Evolutionary conservation across 2,329 filamentous ascomycete species (phyloP).

Genomic region (Microcyclospora pomicola): DNA sequence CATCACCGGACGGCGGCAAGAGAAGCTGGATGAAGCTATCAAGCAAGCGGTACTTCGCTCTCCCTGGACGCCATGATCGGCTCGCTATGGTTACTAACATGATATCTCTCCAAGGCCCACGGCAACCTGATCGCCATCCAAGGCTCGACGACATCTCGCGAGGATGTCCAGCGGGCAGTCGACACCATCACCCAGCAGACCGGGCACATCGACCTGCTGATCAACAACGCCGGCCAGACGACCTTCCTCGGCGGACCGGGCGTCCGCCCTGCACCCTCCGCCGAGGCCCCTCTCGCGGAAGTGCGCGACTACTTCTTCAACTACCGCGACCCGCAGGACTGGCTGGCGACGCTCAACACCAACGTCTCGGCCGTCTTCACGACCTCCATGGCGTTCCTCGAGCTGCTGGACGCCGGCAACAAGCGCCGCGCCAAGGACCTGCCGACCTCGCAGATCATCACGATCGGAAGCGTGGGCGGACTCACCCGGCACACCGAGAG

Average conservation of each 20-base stretch:
- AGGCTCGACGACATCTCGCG: slow-evolving; percentile 30
- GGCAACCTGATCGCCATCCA: slow-evolving; percentile 29
- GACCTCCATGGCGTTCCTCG: slow-evolving; percentile 32
- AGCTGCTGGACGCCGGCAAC: slow-evolving; percentile 32
- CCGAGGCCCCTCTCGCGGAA: slow-evolving; percentile 14
- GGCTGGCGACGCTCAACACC: slow-evolving; percentile 27
- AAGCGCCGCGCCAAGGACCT: slow-evolving; percentile 24
- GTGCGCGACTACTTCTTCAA: slow-evolving; percentile 27
- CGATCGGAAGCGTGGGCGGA: slow-evolving; percentile 28
- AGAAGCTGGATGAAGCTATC: slow-evolving; percentile 29
- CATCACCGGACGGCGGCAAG: slow-evolving; percentile 30
- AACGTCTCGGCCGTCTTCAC: slow-evolving; percentile 33
- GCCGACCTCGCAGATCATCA: slow-evolving; percentile 34
- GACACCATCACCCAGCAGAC: slow-evolving; percentile 28
- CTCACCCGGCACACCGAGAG: slow-evolving; percentile 23
- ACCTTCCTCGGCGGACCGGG: slow-evolving; percentile 17
- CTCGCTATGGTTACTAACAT: neutral
- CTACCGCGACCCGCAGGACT: slow-evolving; percentile 31
- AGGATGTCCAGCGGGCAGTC: slow-evolving; percentile 28
- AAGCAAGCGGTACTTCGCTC: slow-evolving; percentile 11
- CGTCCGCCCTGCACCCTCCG: slow-evolving; percentile 28
- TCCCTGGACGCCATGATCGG: neutral
- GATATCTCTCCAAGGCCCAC: slow-evolving; percentile 12
- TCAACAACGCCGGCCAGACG: slow-evolving; percentile 34
- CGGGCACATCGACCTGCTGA: slow-evolving; percentile 37